A percentile compares a stretch with the other conserved stretches of the same genome.
Conservation (phyloP, 306 rosid species). For the Rosa persica region DNA sequence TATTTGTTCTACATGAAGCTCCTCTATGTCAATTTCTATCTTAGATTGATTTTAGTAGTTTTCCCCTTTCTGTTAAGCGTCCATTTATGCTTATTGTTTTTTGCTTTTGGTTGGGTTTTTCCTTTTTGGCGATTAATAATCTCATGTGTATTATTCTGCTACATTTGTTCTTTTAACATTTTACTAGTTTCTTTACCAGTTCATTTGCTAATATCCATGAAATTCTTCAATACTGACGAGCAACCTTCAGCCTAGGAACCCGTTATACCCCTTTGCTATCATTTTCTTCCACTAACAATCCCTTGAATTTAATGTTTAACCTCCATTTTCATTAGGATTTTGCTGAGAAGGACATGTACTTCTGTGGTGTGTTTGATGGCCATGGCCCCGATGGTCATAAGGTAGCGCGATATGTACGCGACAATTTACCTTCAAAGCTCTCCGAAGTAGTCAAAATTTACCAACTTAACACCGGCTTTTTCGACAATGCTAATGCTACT, state of each 20-base stretch:
- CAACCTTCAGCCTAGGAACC: background rate
- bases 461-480: conserved; percentile 31
- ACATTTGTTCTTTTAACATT: background rate
- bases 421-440: conserved; percentile 68
- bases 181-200: background rate
- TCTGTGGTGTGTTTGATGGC: conserved; percentile 96
- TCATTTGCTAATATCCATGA: background rate
- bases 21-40: background rate
- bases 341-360: conserved; percentile 47
- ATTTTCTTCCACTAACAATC: background rate
- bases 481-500: conserved; percentile 1
- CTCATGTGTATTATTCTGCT: background rate
- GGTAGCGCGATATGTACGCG: conserved; percentile 61
- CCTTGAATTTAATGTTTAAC: background rate
- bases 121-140: too few species aligned
- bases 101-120: too few species aligned
- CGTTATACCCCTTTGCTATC: background rate
- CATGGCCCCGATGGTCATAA: conserved; percentile 91
- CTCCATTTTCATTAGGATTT: conserved; percentile 43
- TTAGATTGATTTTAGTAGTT: conserved; percentile 9
- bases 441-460: conserved; percentile 56
- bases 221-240: background rate
- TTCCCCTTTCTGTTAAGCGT: too few species aligned
- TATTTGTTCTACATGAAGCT: background rate
- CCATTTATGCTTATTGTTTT: too few species aligned